Base-by-base conservation (phyloP, 331 rosid genomes). In the Quercus tomentella region DNA sequence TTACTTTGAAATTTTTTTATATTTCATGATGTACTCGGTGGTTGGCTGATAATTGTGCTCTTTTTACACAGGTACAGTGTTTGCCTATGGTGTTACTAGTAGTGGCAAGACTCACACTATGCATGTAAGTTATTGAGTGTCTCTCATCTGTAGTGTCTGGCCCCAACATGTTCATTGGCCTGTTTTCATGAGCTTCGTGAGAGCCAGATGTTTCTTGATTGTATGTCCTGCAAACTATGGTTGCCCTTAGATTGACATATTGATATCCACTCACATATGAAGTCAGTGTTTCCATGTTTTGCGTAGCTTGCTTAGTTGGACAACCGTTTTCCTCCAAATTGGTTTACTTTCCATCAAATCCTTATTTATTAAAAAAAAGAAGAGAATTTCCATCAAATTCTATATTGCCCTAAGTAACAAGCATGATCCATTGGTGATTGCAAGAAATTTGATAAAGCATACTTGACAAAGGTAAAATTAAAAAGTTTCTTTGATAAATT, bases 41-140 rank as follows among this genome's bases (percentile, higher is more conserved):
- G 16, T 63, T 51, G 72, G 69, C 61, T 89, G 11, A 78, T 18
- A 18, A 9, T 68, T 69, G 60, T 16, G 77, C 56, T 79, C 56
- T 72, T 62, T 79, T 6, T 79, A 61, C 77, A 61, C 94, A 96
- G 99, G 99, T 80, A 96, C 99, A 33, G 88, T 87, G 83, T 86
- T 84, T 82, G 84, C 90, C 62, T 83, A 82, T 83, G 92, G 88
- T 60, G 88, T 84, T 78, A 81, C 89, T 41, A 82, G 88, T 79
- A 85, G 90, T 75, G 87, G 88, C 69, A 85, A 87, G 93, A 96
- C 99, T 81, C 99, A 96, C 85, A 96, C 99, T 69, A 96, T 96
- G 99, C 99, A 96, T 85, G 99, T 96, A 73, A 96, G 97, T 67
- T 67, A 79, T 69, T 52, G 35, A 22, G 56, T 76, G 51, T 33